Base-by-base conservation (phyloP, 169 alveolate genomes). In the Eimeria sp. region DNA sequence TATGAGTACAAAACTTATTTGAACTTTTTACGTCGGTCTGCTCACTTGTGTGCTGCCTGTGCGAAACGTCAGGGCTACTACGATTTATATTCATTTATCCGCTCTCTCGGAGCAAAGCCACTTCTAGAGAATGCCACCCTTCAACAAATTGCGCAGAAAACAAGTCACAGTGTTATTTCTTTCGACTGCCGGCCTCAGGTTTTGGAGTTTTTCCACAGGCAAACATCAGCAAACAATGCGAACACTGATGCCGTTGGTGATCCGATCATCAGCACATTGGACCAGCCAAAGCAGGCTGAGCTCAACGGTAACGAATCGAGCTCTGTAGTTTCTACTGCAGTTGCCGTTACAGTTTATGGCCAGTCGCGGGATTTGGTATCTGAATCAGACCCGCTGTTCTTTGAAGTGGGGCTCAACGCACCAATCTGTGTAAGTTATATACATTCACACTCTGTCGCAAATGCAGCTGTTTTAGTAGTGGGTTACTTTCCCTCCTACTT, bases 281-380 rank as follows among this genome's bases (percentile, higher is more conserved):
- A 33, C 37, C 54, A 58, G 6, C n/a, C 66, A 20, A 56, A 30
- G 25, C 91, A 58, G 2, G 37, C 10, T 60, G 27, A 85, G 10
- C 46, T 14, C 94, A 46, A 49, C 82, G n/a, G 77, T 33, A 60
- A 46, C 20, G 94, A 49, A 30, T 1, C 20, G 49, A 66, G 82
- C 82, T 46, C 30, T 33, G 60, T 33, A 33, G 91, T 66, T 56
- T 64, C 80, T 27, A 66, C 83, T 87, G 96, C 96, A 18, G 46
- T 94, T 11, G 96, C 96, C 54, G 96, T 94, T 25, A 94, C 96
- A 33, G 80, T 94, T 40, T 94, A 94, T 16, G 96, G 96, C 54
- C 77, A 94, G 80, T 68, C 91, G 56, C 78, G 96, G 33, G 85
- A 83, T 52, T 72, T 94, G 58, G 54, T 82, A 64, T 49, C 96